Evolutionary conservation across 129 eudicot species (phyloP).

Genomic region (Helichrysum umbraculigerum): DNA sequence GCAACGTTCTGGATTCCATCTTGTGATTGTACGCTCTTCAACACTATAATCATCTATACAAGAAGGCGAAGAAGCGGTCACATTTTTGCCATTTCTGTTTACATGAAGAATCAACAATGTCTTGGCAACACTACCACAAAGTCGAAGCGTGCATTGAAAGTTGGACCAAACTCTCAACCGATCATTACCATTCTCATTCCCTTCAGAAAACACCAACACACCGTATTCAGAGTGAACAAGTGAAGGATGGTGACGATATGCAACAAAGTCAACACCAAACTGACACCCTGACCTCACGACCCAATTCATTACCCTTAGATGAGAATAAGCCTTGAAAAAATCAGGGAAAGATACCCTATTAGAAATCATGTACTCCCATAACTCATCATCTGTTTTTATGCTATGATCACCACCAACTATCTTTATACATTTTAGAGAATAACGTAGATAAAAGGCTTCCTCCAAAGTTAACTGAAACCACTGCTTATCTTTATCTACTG

Average conservation of each 20-base stretch:
- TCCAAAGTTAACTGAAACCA: conserved; percentile 68
- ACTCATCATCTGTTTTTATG: conserved; percentile 35
- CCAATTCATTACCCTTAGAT: conserved; percentile 76
- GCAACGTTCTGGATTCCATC: conserved; percentile 77
- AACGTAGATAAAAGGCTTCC: conserved; percentile 67
- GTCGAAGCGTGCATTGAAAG: conserved; percentile 69
- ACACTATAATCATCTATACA: conserved; percentile 53
- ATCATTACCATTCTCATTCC: conserved; percentile 40
- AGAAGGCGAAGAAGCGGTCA: conserved; percentile 27
- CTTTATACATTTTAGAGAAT: conserved; percentile 46
- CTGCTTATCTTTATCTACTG: conserved; percentile 58
- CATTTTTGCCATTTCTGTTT: conserved; percentile 19
- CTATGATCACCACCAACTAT: conserved; percentile 32
- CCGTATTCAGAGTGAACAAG: conserved; percentile 60
- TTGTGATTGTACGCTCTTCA: conserved; percentile 60
- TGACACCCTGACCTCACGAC: conserved; percentile 52
- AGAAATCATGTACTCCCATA: conserved; percentile 48
- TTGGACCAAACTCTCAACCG: conserved; percentile 84
- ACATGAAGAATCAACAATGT: conserved; percentile 63
- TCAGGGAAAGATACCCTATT: conserved; percentile 40
- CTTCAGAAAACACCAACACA: conserved; percentile 39
- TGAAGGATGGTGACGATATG: conserved; percentile 81
- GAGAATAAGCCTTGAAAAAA: conserved; percentile 57
- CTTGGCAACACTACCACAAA: conserved; percentile 81
- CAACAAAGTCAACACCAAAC: conserved; percentile 83